A percentile compares a stretch with the other conserved stretches of the same genome.
Conservation (phyloP, 1,284 basidiomycete genomes). For the Hortiboletus rubellus region DNA sequence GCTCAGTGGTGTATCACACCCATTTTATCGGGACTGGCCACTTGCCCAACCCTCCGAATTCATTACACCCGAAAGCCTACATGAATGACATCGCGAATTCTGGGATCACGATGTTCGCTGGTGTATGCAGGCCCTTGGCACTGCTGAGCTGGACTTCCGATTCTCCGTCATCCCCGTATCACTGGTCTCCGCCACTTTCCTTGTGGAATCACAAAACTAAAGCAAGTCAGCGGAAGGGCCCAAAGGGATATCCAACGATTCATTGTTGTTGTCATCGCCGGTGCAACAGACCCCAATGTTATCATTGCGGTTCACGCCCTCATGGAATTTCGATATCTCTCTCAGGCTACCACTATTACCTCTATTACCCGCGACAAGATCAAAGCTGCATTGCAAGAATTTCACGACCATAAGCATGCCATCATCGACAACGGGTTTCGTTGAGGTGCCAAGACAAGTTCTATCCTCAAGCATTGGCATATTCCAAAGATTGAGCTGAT, state of each 20-base stretch:
- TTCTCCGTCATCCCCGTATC: constrained; percentile 5
- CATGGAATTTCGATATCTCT: constrained; percentile 28
- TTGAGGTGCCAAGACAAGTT: background rate
- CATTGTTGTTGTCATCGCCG: constrained; percentile 33
- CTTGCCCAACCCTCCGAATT: constrained; percentile 1
- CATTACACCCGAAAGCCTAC: background rate
- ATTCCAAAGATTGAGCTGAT: constrained; percentile 34
- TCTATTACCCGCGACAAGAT: constrained; percentile 5
- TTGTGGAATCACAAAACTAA: constrained; percentile 1
- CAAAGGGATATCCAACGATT: constrained; percentile 8
- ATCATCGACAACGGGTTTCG: constrained; percentile 11
- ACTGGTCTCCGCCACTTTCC: constrained; percentile 3
- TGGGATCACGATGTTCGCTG: constrained; percentile 10
- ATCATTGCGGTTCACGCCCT: constrained; percentile 30
- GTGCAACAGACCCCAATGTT: constrained; percentile 23
- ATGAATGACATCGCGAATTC: constrained; percentile 2
- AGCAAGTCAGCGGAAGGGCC: constrained; percentile 2
- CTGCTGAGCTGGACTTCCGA: background rate
- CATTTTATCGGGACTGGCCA: constrained; percentile 5
- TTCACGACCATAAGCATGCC: background rate
- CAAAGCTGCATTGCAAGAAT: background rate
- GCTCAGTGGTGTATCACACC: constrained; percentile 3
- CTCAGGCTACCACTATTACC: constrained; percentile 1
- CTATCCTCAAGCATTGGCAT: background rate
- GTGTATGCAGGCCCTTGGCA: background rate